Conservation (phyloP, 2,329 filamentous ascomycete genomes). For the Sclerotinia spermophila region DNA sequence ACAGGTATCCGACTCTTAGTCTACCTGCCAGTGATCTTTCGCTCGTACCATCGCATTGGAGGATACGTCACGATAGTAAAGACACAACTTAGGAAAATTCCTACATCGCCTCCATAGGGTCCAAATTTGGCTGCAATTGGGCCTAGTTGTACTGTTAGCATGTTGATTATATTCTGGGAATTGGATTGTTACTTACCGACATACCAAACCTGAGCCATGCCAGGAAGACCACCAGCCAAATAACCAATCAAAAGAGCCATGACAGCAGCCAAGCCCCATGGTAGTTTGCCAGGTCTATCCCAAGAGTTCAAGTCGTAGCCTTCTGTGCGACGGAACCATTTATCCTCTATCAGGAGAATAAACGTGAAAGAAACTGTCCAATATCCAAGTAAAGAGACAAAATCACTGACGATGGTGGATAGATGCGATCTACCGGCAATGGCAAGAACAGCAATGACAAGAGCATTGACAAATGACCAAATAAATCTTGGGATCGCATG, state of each 20-base stretch:
- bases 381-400: slow-evolving; percentile 35
- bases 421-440: slow-evolving; percentile 33
- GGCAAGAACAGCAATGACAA: slow-evolving; percentile 33
- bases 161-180: background rate
- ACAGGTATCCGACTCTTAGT: background rate
- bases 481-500: slow-evolving; percentile 37
- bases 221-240: slow-evolving; percentile 34
- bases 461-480: slow-evolving; percentile 34
- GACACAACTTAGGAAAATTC: slow-evolving; percentile 30
- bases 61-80: slow-evolving; percentile 33
- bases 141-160: slow-evolving; percentile 20
- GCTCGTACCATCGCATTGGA: slow-evolving; percentile 32
- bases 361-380: slow-evolving; percentile 36
- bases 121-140: slow-evolving; percentile 35
- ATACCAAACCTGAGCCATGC: slow-evolving; percentile 36
- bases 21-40: slow-evolving; percentile 30
- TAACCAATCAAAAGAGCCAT: slow-evolving; percentile 32
- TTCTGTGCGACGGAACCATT: slow-evolving; percentile 29
- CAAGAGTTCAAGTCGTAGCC: slow-evolving; percentile 34
- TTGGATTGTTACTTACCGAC: slow-evolving; percentile 26
- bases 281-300: slow-evolving; percentile 31
- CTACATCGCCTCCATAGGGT: slow-evolving; percentile 34
- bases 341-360: slow-evolving; percentile 34
- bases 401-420: slow-evolving; percentile 33
- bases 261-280: slow-evolving; percentile 34